Conservation (phyloP, 2,329 filamentous ascomycete species). For the Xylariomycetidae sp. region DNA sequence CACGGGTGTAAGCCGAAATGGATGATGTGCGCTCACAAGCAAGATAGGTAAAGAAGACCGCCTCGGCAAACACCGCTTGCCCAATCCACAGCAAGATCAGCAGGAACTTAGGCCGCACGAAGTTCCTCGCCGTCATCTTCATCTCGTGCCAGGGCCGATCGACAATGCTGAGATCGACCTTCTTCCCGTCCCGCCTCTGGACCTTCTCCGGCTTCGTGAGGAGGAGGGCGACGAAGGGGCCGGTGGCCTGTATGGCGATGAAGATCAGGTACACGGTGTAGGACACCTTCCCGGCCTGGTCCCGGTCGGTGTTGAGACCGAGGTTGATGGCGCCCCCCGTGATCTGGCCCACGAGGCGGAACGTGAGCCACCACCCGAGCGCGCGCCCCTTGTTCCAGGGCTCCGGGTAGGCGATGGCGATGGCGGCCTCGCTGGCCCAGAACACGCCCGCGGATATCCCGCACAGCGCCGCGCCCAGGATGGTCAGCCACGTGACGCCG, state of each 20-base stretch:
- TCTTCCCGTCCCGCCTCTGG: slow-evolving; percentile 59
- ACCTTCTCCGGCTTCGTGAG: slow-evolving; percentile 59
- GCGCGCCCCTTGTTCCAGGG: slow-evolving; percentile 61
- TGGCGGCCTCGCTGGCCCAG: slow-evolving; percentile 72
- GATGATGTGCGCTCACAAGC: slow-evolving; percentile 29
- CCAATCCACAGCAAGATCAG: slow-evolving; percentile 64
- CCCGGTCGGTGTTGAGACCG: slow-evolving; percentile 55
- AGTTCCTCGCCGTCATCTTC: slow-evolving; percentile 52
- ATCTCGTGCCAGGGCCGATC: slow-evolving; percentile 56
- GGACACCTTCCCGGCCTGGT: slow-evolving; percentile 59
- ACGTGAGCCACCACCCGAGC: slow-evolving; percentile 64
- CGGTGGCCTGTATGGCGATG: slow-evolving; percentile 63
- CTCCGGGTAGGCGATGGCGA: slow-evolving; percentile 68
- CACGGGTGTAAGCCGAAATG: too few relatives aligned
- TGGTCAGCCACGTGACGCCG: slow-evolving; percentile 62
- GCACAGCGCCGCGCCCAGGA: slow-evolving; percentile 64
- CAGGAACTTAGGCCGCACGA: slow-evolving; percentile 58
- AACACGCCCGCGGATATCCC: slow-evolving; percentile 69
- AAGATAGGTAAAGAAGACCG: slow-evolving; percentile 68
- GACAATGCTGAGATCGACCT: slow-evolving; percentile 55
- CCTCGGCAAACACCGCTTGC: slow-evolving; percentile 66
- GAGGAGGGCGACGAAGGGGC: slow-evolving; percentile 60
- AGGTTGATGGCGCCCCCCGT: slow-evolving; percentile 69
- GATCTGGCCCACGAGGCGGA: slow-evolving; percentile 59
- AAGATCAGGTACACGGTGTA: slow-evolving; percentile 67